Base-by-base conservation (phyloP, 495 filamentous ascomycete species). In the Lasiosphaeria hispida region DNA sequence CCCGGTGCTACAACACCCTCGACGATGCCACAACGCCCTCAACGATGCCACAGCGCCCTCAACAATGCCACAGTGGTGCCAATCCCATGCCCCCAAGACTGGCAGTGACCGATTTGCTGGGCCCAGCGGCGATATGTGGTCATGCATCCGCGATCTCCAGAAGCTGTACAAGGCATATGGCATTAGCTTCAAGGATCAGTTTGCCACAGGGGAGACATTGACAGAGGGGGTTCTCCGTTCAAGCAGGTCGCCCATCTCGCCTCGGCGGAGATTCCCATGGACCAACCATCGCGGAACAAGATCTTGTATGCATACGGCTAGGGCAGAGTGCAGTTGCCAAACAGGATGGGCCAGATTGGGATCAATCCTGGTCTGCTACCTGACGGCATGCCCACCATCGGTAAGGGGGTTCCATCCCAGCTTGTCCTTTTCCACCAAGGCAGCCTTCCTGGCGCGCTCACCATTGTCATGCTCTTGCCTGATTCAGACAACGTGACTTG, bases 341-440 rank as follows among this genome's bases (percentile, higher is more conserved):
- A 33, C 17, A 39, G 50, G 17, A 39, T 53, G 35, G 37, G 37
- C 7, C 50, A 53, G 15, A 41, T 53, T 17, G 50, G 37, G 10
- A n/a, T 33, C 50, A 53, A 53, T 17, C 36, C 13, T 18, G n/a
- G 36, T 10, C 23, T 30, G 15, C 1, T 41, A 7, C 50, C n/a
- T n/a, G 50, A 8, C 0, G 37, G 37, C 15, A 53, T 53, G 50
- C 50, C 50, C 35, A 13, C 41, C 50, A 41, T 41, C 35, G 50
- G 50, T 5, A 53, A 53, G n/a, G 50, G 37, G n/a, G 50, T 41
- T 53, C 50, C 35, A n/a, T 41, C 50, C 7, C 15, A 41, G 37
- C 37, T 53, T 10, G 37, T 53, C 4, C 8, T 41, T 19, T 53
- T 53, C 17, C 50, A 53, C 37, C 50, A 53, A 37, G 50, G 50